Base-by-base conservation (phyloP, 2,329 filamentous ascomycete species). In the Diaporthe citri region DNA sequence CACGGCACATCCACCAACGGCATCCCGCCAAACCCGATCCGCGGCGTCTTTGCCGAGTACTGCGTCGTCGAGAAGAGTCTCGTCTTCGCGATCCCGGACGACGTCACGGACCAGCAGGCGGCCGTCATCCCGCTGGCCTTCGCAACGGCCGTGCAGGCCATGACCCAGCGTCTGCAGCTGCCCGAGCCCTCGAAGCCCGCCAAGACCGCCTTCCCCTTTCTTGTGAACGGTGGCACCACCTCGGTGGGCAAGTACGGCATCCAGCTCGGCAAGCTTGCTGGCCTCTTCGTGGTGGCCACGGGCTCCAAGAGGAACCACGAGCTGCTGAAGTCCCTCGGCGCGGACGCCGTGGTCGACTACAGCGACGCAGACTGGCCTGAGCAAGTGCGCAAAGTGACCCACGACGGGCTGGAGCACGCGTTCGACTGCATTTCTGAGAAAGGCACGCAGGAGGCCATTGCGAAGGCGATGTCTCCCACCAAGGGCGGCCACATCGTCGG, bases 381-480 rank as follows among this genome's bases (percentile, higher is more conserved):
- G 6, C 83, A 90, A 77, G 92, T 95, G 36, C 92, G 92, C 83
- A 89, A 88, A 77, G 80, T 95, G 52, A 91, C 89, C 6, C 91
- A 91, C 0, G 90, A 92, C 77, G 88, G 88, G 0, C 78, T 83
- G 10, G 75, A 78, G 75, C 75, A 81, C 57, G 81, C 80, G 0
- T 78, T 83, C 34, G 82, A 82, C 76, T 80, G 79, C 75, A 78
- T 83, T 34, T 56, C 77, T 2, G 80, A 82, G 74, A 76, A 77
- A 25, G 80, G 77, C 41, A 79, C 81, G 3, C 77, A 76, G 5
- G 70, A 78, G 43, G 72, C 74, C 10, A 74, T 81, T 7, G 76
- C 79, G 10, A 75, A 59, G 55, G 79, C 81, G 2, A 43, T 83
- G n/a, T 82, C 81, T 28, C 75, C 81, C 1, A 79, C 77, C 4